Evolutionary conservation across 2,329 filamentous ascomycete genomes (phyloP), one percentile per base, ranked within the genome.

Genomic region (Nemania serpens): DNA sequence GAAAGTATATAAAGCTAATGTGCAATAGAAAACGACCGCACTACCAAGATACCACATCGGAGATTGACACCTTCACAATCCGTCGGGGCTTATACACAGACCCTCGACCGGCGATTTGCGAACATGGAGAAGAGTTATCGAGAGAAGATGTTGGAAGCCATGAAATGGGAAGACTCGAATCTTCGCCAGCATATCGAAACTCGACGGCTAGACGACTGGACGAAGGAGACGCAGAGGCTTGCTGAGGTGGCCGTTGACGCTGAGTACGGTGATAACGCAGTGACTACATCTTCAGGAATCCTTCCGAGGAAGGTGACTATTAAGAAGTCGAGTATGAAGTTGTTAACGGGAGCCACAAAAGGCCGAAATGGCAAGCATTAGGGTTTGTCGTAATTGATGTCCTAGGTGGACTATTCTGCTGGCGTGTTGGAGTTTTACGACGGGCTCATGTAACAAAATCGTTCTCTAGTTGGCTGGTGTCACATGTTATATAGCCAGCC

Each of bases 131-230:
- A 87, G 43, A 83, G 85, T 45, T 83, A 90, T 68, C 83, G 87
- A 60, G 81, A 86, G 59, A 88, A 87, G 59, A 83, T 96, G 60
- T 77, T 88, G 29, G 84, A 87, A 25, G 91, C 91, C 59, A 89
- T 95, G 78, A 80, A 84, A 59, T 81, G 82, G 59, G 93, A 97
- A 75, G 90, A 94, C 70, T 81, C 83, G 62, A 72, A 84, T 11
- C 79, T 97, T 41, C 77, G 81, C 53, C 81, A 82, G 52, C 86
- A 86, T 71, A 80, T 95, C 18, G 84, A 89, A 58, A 88, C 88
- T 73, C 82, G 86, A 60, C 82, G 87, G 39, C 81, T 97, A 11
- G 85, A 87, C 6, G 82, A 88, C 58, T 96, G 93, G 91, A 75
- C 79, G 7, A 68, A 68, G 58, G 71, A 72, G 57, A 69, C 69